A percentile compares a stretch with the other conserved stretches of the same genome.
Conservation (phyloP, 2,329 filamentous ascomycete genomes). For the Penicillium crustosum region DNA sequence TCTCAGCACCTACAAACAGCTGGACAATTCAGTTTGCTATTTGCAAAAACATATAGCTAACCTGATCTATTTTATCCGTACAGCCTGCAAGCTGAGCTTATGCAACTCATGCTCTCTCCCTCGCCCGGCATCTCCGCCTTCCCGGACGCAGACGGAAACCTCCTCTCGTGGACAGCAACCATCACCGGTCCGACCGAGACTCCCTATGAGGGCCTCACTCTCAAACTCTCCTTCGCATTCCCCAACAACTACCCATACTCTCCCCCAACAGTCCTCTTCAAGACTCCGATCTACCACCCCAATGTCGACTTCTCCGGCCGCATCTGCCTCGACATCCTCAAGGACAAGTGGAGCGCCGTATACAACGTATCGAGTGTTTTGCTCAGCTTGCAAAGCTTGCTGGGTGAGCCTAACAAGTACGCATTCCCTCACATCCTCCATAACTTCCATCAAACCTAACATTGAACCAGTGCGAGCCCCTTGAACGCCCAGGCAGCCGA, state of each 20-base stretch:
- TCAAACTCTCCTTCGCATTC: conserved; percentile 92
- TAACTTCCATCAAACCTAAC: neutral
- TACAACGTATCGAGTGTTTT: conserved; percentile 95
- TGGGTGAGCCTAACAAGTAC: conserved; percentile 98
- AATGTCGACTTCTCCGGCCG: conserved; percentile 97
- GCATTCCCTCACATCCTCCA: conserved; percentile 30
- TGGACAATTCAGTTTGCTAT: neutral
- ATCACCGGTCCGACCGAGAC: conserved; percentile 90
- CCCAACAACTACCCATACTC: conserved; percentile 91
- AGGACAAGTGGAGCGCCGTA: conserved; percentile 98
- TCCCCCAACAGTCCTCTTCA: conserved; percentile 89
- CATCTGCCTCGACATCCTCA: conserved; percentile 96
- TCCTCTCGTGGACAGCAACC: conserved; percentile 90
- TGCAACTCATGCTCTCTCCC: conserved; percentile 96
- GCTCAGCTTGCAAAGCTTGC: conserved; percentile 87
- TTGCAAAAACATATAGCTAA: neutral
- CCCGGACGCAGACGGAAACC: conserved; percentile 83
- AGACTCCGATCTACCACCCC: conserved; percentile 98
- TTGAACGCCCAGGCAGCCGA: conserved; percentile 95
- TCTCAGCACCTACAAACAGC: neutral
- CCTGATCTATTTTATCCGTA: neutral
- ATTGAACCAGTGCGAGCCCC: conserved; percentile 70
- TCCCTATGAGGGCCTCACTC: conserved; percentile 80
- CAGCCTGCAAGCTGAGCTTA: conserved; percentile 94
- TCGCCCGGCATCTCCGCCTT: conserved; percentile 94